Evolutionary conservation across 1,284 basidiomycete species (phyloP).

Genomic region (Boletus holoroseus): DNA sequence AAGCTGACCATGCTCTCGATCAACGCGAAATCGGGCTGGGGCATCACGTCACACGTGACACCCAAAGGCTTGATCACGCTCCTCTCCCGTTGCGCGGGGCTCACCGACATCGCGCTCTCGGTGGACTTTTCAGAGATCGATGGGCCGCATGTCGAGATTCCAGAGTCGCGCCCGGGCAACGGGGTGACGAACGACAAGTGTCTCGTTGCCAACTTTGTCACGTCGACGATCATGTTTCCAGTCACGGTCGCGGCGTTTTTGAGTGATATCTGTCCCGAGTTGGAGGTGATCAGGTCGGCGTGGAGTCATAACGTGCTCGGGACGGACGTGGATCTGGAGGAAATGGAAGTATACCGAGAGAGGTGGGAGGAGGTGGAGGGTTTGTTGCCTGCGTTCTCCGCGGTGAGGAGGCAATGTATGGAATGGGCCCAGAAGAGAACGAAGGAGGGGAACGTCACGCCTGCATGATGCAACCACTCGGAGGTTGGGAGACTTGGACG

Average conservation of each 20-base stretch:
- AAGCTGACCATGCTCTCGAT: conserved; percentile 10
- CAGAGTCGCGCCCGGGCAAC: not conserved
- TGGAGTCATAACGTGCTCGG: conserved; percentile 5
- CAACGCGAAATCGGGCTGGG: conserved; percentile 21
- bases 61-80: conserved; percentile 17
- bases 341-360: conserved; percentile 9
- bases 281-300: conserved; percentile 7
- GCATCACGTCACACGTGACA: conserved; percentile 17
- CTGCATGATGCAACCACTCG: not conserved
- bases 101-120: conserved; percentile 16
- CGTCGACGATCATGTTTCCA: conserved; percentile 19
- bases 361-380: conserved; percentile 25
- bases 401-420: conserved; percentile 20
- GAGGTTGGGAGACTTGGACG: not conserved
- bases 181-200: conserved; percentile 15
- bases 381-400: conserved; percentile 21
- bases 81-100: conserved; percentile 6
- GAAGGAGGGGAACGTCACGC: not conserved
- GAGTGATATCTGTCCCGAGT: conserved; percentile 26
- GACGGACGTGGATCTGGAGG: conserved; percentile 2
- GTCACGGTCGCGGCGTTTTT: conserved; percentile 23
- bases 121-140: conserved; percentile 21
- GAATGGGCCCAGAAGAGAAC: conserved; percentile 3
- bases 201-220: conserved; percentile 15
- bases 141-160: not conserved